These are phyloP conservation scores for Dichotomopilus funicola DNA, from an alignment of 2,329 filamentous ascomycete genomes.

Conservation along the genomic window DNA sequence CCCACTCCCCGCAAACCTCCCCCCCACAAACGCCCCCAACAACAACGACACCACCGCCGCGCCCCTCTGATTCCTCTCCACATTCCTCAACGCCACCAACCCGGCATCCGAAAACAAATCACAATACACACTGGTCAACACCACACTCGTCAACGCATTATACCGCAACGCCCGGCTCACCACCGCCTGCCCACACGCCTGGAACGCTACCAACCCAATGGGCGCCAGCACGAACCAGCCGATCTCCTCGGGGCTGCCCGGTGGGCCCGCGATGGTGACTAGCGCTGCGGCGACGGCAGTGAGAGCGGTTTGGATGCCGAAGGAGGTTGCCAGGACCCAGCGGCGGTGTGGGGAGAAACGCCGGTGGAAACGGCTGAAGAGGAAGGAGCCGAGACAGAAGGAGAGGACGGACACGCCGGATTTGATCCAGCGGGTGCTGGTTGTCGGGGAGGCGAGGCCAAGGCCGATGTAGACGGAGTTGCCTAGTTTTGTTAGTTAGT, in stretches of 20 bases:
- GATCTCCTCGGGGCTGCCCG: constrained; percentile 37
- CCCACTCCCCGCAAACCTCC: constrained; percentile 41
- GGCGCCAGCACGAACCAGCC: constrained; percentile 59
- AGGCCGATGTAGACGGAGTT: constrained; percentile 77
- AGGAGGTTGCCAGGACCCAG: constrained; percentile 58
- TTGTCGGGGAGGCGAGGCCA: constrained; percentile 54
- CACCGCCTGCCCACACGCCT: constrained; percentile 73
- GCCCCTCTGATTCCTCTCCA: constrained; percentile 45
- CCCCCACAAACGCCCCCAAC: constrained; percentile 44
- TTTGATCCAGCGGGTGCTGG: constrained; percentile 60
- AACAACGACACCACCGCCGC: constrained; percentile 45
- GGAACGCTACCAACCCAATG: constrained; percentile 65
- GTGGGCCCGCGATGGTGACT: constrained; percentile 38
- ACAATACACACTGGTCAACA: constrained; percentile 75
- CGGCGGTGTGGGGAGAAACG: constrained; percentile 53
- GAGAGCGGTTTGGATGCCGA: constrained; percentile 45
- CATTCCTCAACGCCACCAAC: constrained; percentile 39
- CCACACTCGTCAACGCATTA: constrained; percentile 67
- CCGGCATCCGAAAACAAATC: constrained; percentile 65
- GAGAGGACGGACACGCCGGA: constrained; percentile 62
- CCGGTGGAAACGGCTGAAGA: constrained; percentile 64
- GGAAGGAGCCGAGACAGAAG: constrained; percentile 67
- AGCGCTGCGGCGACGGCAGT: constrained; percentile 48
- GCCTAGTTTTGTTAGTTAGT: constrained; percentile 33
- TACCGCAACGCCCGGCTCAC: constrained; percentile 63